phyloP scores from a whole-genome alignment of 331 rosid species.

The Acacia concinna region DNA sequence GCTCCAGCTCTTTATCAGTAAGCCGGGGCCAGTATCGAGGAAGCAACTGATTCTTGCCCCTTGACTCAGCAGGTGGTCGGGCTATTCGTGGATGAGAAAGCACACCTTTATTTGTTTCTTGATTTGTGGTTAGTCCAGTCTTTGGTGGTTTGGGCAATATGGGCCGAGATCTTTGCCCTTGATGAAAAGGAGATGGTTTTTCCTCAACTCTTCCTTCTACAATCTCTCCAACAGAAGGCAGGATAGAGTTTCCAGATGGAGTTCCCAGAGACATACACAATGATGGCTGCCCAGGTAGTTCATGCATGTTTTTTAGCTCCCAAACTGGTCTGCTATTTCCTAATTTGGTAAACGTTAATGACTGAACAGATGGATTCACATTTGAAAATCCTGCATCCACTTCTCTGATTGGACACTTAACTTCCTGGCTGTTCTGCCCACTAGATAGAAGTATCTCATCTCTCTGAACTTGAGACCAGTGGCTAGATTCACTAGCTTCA shows the following conservation, averaged over 20 bases:
- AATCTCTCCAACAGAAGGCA: conserved; percentile 52
- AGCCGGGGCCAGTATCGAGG: conserved; percentile 99
- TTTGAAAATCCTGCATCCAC: conserved; percentile 55
- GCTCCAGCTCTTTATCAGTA: conserved; percentile 91
- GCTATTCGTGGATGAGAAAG: conserved; percentile 69
- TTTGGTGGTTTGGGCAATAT: conserved; percentile 77
- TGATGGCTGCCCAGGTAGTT: conserved; percentile 58
- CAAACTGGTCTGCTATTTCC: conserved; percentile 54
- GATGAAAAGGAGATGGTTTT: conserved; percentile 59
- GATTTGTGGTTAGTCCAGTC: conserved; percentile 41
- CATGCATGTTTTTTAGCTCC: conserved; percentile 59
- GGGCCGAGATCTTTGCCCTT: conserved; percentile 69
- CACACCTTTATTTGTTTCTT: conserved; percentile 53
- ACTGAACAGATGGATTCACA: conserved; percentile 58
- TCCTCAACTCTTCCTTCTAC: conserved; percentile 61
- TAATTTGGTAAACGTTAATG: conserved; percentile 51
- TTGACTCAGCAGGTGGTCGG: conserved; percentile 94
- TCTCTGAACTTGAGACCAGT: conserved; percentile 52
- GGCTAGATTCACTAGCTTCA: conserved; percentile 74
- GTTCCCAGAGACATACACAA: conserved; percentile 73
- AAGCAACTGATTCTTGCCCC: conserved; percentile 91
- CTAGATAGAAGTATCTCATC: conserved; percentile 42
- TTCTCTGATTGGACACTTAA: conserved; percentile 47
- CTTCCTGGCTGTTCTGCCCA: conserved; percentile 50
- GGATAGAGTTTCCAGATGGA: conserved; percentile 51